Evolutionary conservation across 2,329 filamentous ascomycete species (phyloP), one percentile per base, ranked within the genome.

Genomic region (Aspergillus unguis): DNA sequence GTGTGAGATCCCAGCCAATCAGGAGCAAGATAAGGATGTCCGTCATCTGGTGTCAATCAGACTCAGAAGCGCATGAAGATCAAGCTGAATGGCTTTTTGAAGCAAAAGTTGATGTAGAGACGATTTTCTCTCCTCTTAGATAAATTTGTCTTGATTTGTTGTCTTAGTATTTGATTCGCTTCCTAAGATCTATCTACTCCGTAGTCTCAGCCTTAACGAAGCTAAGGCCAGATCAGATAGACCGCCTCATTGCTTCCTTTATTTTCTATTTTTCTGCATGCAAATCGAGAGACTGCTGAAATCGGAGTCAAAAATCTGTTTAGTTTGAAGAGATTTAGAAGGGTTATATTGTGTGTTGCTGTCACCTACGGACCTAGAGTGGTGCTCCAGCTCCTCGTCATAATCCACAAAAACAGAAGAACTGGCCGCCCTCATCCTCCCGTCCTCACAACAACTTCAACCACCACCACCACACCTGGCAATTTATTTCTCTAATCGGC

Each of bases 351-450:
- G 42, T 32, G 42, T 11, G 29, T 17, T 33, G 4, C 42, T 44
- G 36, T 31, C 25, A 31, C 5, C 41, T 26, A 43, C 41, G 41
- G 41, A 23, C 41, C 27, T 6, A 43, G 31, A 43, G 41, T 43
- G 25, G 44, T 46, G 44, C 43, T 17, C 65, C 65, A 66, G 47
- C 50, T 53, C 51, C 51, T 68, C 67, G 67, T 70, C 67, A 71
- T 69, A 69, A 58, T 60, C 67, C 68, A 70, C 68, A 70, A 68
- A 69, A 68, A 66, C 68, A 69, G 17, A 17, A 17, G 17, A 17
- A 58, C 36, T 40, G 29, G 11, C 28, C 29, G 61, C 65, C 65
- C 59, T 64, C 57, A 64, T 61, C 59, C 55, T 33, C 38, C 33
- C 33, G 25, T 25, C 35, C 40, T 49, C 47, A 44, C 44, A 49